phyloP scores from a whole-genome alignment of 768 basidiomycete genomes.

The Mycena sanguinolenta region DNA sequence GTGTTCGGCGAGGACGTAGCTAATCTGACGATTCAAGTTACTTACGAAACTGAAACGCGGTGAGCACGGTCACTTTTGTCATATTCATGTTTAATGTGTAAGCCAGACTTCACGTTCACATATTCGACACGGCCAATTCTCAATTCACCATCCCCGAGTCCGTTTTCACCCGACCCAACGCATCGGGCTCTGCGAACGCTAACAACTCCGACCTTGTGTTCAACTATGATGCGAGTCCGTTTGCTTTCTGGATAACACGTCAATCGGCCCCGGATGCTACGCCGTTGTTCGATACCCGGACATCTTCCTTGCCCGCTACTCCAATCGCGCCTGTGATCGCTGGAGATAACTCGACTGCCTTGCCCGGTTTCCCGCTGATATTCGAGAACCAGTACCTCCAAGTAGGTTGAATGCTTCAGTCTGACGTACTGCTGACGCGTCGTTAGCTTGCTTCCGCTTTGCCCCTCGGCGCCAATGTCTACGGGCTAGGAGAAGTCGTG shows the following conservation, averaged over 20 bases:
- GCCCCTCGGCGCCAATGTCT: conserved; percentile 77
- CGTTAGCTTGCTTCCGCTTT: conserved; percentile 73
- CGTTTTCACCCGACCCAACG: conserved; percentile 44
- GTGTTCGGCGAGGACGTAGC: conserved; percentile 73
- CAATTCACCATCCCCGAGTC: conserved; percentile 78
- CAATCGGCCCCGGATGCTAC: conserved; percentile 65
- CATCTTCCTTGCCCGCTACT: conserved; percentile 69
- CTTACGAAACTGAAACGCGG: conserved; percentile 71
- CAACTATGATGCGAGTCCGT: conserved; percentile 73
- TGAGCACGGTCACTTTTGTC: conserved; percentile 34
- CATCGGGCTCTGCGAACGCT: conserved; percentile 36
- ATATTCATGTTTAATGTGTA: not conserved
- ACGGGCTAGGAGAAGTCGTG: conserved; percentile 82
- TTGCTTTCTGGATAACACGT: conserved; percentile 86
- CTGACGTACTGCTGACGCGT: not conserved
- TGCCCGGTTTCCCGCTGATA: conserved; percentile 77
- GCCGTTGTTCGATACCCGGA: conserved; percentile 81
- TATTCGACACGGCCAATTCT: conserved; percentile 68
- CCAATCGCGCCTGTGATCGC: conserved; percentile 69
- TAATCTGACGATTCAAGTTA: conserved; percentile 74
- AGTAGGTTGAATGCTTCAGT: conserved; percentile 47
- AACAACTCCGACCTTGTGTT: conserved; percentile 75
- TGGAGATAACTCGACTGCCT: conserved; percentile 64
- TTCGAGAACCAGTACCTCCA: conserved; percentile 89
- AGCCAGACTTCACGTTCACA: conserved; percentile 74